These are phyloP conservation scores for Mortierella hygrophila DNA, from an alignment of 192 early-diverging fungal species.

Conservation along the genomic window DNA sequence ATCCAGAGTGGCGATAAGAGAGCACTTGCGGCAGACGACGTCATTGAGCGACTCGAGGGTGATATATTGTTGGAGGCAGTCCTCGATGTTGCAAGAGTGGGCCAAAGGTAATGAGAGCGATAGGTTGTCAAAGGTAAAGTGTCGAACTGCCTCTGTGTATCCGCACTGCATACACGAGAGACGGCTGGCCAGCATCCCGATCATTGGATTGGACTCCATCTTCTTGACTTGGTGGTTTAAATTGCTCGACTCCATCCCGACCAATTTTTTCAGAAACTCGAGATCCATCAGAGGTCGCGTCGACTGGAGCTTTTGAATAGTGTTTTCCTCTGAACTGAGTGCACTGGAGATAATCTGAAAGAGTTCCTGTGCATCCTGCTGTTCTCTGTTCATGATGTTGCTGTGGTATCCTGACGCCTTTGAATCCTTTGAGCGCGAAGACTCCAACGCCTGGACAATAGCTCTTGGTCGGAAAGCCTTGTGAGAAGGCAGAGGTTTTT, in stretches of 20 bases:
- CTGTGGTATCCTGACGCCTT: slow-evolving; percentile 57
- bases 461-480: slow-evolving; percentile 71
- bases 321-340: slow-evolving; percentile 72
- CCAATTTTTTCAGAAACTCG: slow-evolving; percentile 33
- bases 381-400: slow-evolving; percentile 75
- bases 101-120: slow-evolving; percentile 75
- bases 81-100: slow-evolving; percentile 64
- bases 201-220: slow-evolving; percentile 71
- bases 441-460: slow-evolving; percentile 70
- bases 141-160: slow-evolving; percentile 81
- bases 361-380: slow-evolving; percentile 93
- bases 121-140: slow-evolving; percentile 86
- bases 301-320: slow-evolving; percentile 19
- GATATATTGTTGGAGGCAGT: slow-evolving; percentile 66
- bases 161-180: slow-evolving; percentile 85
- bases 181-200: slow-evolving; percentile 79
- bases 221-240: slow-evolving; percentile 30
- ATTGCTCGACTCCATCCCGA: slow-evolving; percentile 5
- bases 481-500: slow-evolving; percentile 42
- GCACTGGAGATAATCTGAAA: slow-evolving; percentile 84
- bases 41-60: slow-evolving; percentile 75
- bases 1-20: slow-evolving; percentile 61
- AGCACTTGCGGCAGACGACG: slow-evolving; percentile 76
- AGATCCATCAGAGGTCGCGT: slow-evolving; percentile 31
- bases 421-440: slow-evolving; percentile 39